Conservation (phyloP, 2,329 filamentous ascomycete species). For the Microcera coccophila region DNA sequence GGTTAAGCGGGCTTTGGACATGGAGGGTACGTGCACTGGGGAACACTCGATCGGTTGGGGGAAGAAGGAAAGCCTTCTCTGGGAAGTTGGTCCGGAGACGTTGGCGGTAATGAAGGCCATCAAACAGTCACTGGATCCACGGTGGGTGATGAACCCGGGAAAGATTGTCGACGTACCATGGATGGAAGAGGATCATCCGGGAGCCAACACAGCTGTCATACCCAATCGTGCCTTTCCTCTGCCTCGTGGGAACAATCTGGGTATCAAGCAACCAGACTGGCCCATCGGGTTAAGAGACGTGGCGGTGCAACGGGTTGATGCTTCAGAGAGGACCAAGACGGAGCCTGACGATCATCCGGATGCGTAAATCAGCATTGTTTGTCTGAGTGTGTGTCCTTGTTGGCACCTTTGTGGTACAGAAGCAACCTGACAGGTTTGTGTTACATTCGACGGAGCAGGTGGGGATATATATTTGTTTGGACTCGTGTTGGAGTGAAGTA, state of each 20-base stretch:
- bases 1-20: conserved; percentile 84
- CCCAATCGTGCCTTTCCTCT: conserved; percentile 15
- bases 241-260: conserved; percentile 5
- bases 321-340: not conserved
- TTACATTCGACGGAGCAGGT: no score
- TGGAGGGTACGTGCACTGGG: conserved; percentile 91
- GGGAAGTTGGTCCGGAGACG: conserved; percentile 77
- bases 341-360: no score
- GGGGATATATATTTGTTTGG: no score
- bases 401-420: no score
- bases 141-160: conserved; percentile 87
- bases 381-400: no score
- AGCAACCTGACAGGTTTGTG: no score
- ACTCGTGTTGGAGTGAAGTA: no score
- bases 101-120: conserved; percentile 80
- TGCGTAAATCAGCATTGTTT: no score
- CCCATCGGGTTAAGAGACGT: not conserved
- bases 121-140: conserved; percentile 77
- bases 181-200: conserved; percentile 23
- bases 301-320: not conserved
- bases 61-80: conserved; percentile 75
- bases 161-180: conserved; percentile 77
- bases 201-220: conserved; percentile 20
- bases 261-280: not conserved
- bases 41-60: conserved; percentile 84